Conservation (phyloP, 805 yeast species). For the Myxozyma lipomycoides region DNA sequence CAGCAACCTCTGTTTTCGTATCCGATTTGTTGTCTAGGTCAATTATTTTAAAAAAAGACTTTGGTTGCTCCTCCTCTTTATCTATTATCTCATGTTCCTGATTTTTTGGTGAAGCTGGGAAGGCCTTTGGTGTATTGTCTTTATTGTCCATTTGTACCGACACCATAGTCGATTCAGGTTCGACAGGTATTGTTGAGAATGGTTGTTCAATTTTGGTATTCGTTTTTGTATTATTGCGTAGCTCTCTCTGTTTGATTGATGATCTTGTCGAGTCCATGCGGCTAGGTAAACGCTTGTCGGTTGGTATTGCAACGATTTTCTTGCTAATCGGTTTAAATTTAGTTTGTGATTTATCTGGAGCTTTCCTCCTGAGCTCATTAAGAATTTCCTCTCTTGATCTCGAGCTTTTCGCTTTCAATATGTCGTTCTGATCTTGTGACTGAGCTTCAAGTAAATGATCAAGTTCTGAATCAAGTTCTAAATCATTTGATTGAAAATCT, state of each 20-base stretch:
- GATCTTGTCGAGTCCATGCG: too few relatives aligned
- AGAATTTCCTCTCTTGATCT: conserved; percentile 15
- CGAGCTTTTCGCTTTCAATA: conserved; percentile 4
- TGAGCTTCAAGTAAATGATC: conserved; percentile 13
- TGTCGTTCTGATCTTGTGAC: conserved; percentile 4
- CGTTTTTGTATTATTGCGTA: neutral
- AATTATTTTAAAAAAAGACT: conserved; percentile 1
- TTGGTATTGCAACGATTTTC: too few relatives aligned
- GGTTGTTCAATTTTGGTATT: neutral
- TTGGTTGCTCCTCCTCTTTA: neutral
- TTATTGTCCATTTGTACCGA: neutral
- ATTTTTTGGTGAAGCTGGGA: neutral
- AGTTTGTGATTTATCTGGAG: conserved; percentile 10
- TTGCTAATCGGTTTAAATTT: conserved; percentile 18
- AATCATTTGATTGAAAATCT: conserved; percentile 7
- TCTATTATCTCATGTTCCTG: neutral
- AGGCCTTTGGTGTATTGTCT: neutral
- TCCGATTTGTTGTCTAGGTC: neutral
- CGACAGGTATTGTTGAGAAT: neutral
- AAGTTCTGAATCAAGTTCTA: conserved; percentile 10
- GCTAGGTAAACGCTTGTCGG: too few relatives aligned
- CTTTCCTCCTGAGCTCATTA: conserved; percentile 6
- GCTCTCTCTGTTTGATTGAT: neutral
- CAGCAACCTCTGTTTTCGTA: neutral
- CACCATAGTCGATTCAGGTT: neutral